These are phyloP conservation scores for Aspergillus tubingensis DNA, from an alignment of 2,329 filamentous ascomycete genomes.

Conservation along the genomic window DNA sequence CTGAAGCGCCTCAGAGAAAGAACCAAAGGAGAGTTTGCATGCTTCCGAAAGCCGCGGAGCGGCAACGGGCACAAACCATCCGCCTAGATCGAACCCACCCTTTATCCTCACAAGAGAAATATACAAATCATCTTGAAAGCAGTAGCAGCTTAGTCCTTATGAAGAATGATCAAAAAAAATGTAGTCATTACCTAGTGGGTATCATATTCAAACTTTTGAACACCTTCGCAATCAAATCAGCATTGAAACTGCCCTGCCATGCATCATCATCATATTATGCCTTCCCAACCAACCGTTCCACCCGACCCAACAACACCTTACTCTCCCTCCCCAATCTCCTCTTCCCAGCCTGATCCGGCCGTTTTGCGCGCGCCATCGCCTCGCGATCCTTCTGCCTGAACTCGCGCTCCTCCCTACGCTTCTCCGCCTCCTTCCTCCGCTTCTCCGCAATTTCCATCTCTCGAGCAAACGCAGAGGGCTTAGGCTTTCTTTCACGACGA, in stretches of 20 bases:
- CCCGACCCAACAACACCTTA: slow-evolving; percentile 72
- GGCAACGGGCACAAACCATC: slow-evolving; percentile 26
- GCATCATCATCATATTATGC: slow-evolving; percentile 14
- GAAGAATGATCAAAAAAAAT: neutral
- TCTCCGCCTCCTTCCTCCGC: slow-evolving; percentile 60
- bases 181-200: slow-evolving; percentile 16
- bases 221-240: neutral
- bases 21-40: slow-evolving; percentile 84
- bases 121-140: neutral
- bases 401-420: slow-evolving; percentile 64
- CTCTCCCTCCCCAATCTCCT: slow-evolving; percentile 82
- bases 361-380: slow-evolving; percentile 63
- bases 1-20: slow-evolving; percentile 81
- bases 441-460: slow-evolving; percentile 68
- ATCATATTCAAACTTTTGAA: slow-evolving; percentile 21
- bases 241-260: neutral
- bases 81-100: slow-evolving; percentile 14
- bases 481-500: slow-evolving; percentile 42
- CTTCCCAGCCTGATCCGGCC: slow-evolving; percentile 67
- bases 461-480: slow-evolving; percentile 61
- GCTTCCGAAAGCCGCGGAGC: slow-evolving; percentile 68
- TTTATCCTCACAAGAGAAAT: neutral
- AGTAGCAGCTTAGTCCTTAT: neutral
- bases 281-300: slow-evolving; percentile 68
- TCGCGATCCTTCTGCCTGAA: slow-evolving; percentile 72